A percentile compares a stretch with the other conserved stretches of the same genome.
These are phyloP conservation scores for Taphrina betulina DNA, from an alignment of 1,139 yeast genomes.

Conservation along the genomic window DNA sequence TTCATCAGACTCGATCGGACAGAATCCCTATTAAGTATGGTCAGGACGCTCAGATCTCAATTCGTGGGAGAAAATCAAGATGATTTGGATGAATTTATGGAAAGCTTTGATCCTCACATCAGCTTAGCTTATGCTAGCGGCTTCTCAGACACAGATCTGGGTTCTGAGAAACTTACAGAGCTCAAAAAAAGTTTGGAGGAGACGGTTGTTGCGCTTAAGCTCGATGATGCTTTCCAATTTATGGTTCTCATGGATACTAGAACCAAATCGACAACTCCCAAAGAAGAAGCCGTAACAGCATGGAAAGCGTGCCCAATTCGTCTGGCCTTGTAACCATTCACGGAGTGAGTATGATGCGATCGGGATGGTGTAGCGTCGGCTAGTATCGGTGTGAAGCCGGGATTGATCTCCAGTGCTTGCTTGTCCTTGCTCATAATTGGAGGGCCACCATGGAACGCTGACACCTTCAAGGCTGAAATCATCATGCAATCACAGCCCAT, in stretches of 20 bases:
- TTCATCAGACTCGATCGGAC: slow-evolving; percentile 19
- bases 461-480: too few species aligned
- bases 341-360: too few species aligned
- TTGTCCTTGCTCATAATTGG: too few species aligned
- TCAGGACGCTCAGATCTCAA: slow-evolving; percentile 6
- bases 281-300: neutral
- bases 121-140: slow-evolving; percentile 28
- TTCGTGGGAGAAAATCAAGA: slow-evolving; percentile 17
- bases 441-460: too few species aligned
- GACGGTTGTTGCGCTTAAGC: neutral
- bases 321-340: slow-evolving; percentile 4
- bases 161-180: too few species aligned
- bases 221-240: slow-evolving; percentile 2
- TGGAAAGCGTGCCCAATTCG: slow-evolving; percentile 24
- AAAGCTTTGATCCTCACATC: slow-evolving; percentile 22
- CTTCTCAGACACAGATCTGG: neutral
- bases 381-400: too few species aligned
- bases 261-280: neutral
- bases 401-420: too few species aligned
- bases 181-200: neutral
- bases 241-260: slow-evolving; percentile 28
- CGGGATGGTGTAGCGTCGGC: too few species aligned
- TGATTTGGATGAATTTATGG: slow-evolving; percentile 11
- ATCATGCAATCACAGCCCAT: neutral
- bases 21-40: neutral